Base-by-base conservation (phyloP, 176 grass and related monocot species). In the Cenchrus fungigraminus region DNA sequence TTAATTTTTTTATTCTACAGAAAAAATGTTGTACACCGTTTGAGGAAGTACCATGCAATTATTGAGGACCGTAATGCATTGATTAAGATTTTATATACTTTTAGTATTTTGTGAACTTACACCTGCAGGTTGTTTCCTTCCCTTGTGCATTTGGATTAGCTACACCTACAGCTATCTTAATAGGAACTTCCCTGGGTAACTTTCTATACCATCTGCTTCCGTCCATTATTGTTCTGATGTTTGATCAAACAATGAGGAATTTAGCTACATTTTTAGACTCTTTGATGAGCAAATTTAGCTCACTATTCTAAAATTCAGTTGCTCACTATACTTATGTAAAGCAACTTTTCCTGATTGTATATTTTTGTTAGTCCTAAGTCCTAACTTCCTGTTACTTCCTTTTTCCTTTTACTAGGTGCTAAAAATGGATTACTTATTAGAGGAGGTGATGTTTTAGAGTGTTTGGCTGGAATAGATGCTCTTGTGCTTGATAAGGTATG, bases 401-500 rank as follows among this genome's bases (percentile, higher is more conserved):
- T 66, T 25, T 82, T 82, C 28, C n/a, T 87, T 61, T 12, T 83
- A 92, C 19, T 76, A 98, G 96, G 96, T 83, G 96, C 96, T 84
- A 98, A 94, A 82, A 59, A 87, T 86, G 93, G 96, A 65, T 86
- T 98, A 86, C 93, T 98, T 83, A 95, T 98, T 51, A 94, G 93
- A 94, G 93, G 93, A 78, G 96, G 93, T 71, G 91, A 95, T 91
- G 96, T 98, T 89, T 95, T 98, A 85, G 91, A 98, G 84, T 87
- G 91, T 53, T 87, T 98, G 82, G 90, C 96, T 82, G 85, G 86
- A 75, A 86, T 95, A 63, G 86, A 95, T 90, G 47, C 91, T 66
- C 77, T 98, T 92, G 81, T 94, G 54, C 84, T 98, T 65, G 96
- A 98, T 82, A 98, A 98, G 79, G 96, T 98, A 86, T 3, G 65